A percentile compares a stretch with the other conserved stretches of the same genome.
Evolutionary conservation across 2,329 filamentous ascomycete species (phyloP).

Genomic region (Mycosphaerella arachidis): DNA sequence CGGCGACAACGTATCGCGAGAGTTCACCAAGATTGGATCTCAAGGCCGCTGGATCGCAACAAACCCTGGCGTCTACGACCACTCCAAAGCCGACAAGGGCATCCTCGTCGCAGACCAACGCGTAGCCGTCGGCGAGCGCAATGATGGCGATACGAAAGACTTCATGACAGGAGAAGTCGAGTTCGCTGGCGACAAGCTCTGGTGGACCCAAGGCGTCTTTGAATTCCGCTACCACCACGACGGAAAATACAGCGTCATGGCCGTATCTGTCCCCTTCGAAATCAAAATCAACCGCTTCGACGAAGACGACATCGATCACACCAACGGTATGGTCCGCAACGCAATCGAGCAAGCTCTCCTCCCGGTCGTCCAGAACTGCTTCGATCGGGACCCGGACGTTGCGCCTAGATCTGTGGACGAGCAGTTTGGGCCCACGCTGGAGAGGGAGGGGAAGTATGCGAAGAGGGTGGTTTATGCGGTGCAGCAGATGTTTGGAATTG

Average conservation of each 20-base stretch:
- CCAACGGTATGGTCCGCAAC: slow-evolving; percentile 58
- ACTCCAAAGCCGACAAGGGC: slow-evolving; percentile 67
- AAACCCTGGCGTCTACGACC: slow-evolving; percentile 70
- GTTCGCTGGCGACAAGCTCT: slow-evolving; percentile 89
- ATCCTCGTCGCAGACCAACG: slow-evolving; percentile 66
- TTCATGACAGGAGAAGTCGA: slow-evolving; percentile 74
- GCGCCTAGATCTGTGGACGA: slow-evolving; percentile 77
- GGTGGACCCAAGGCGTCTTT: slow-evolving; percentile 95
- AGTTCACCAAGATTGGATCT: slow-evolving; percentile 77
- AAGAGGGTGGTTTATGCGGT: slow-evolving; percentile 90
- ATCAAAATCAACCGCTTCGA: slow-evolving; percentile 78
- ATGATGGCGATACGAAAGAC: slow-evolving; percentile 51
- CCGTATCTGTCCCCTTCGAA: slow-evolving; percentile 89
- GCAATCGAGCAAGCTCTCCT: slow-evolving; percentile 74
- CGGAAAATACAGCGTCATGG: slow-evolving; percentile 88
- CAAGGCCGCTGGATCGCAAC: slow-evolving; percentile 87
- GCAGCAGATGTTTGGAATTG: slow-evolving; percentile 92
- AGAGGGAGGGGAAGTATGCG: slow-evolving; percentile 83
- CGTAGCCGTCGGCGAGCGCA: slow-evolving; percentile 41
- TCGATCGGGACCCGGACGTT: slow-evolving; percentile 86
- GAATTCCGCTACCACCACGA: slow-evolving; percentile 97
- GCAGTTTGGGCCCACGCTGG: slow-evolving; percentile 76
- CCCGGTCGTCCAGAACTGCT: slow-evolving; percentile 82
- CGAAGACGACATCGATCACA: slow-evolving; percentile 59
- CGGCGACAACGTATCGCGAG: slow-evolving; percentile 82